Percentiles rank a stretch among this genome's conserved stretches.
These are phyloP conservation scores for Dichotomopilus funicola DNA, from an alignment of 2,329 filamentous ascomycete species.

Conservation along the genomic window DNA sequence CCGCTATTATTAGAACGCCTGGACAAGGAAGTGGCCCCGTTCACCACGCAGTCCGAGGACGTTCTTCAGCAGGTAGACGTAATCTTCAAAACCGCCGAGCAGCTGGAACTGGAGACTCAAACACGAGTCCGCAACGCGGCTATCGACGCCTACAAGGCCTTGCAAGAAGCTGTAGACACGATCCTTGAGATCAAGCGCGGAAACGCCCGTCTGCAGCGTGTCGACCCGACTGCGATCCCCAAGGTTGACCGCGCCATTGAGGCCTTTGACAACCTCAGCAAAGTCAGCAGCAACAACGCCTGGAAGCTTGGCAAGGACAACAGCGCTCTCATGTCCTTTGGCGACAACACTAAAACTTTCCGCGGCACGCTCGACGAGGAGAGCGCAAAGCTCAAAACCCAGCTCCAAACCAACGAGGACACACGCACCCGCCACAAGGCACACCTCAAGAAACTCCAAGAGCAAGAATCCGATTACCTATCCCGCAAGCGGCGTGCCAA, in stretches of 20 bases:
- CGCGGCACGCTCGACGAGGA: not conserved
- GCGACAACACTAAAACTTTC: not conserved
- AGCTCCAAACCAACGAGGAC: not conserved
- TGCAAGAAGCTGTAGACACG: not conserved
- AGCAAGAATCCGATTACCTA: too few relatives aligned
- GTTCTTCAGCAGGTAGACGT: not conserved
- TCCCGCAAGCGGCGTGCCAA: not conserved
- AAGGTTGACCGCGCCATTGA: not conserved
- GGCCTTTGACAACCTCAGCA: not conserved
- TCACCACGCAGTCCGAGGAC: not conserved
- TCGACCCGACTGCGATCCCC: not conserved
- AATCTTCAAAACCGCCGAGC: not conserved
- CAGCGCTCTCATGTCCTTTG: not conserved
- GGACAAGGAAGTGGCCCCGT: not conserved
- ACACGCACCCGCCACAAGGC: not conserved
- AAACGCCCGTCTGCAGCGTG: not conserved
- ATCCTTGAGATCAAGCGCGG: not conserved
- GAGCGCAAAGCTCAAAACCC: not conserved
- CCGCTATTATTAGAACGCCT: not conserved
- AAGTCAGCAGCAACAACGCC: conserved; percentile 1
- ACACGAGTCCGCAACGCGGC: not conserved
- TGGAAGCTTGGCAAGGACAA: conserved; percentile 1
- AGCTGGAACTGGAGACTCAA: not conserved
- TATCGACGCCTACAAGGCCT: not conserved
- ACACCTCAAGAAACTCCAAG: not conserved